Percentiles rank a stretch among this genome's conserved stretches.
These are phyloP conservation scores for Benincasa hispida DNA, from an alignment of 306 rosid genomes.

Conservation along the genomic window DNA sequence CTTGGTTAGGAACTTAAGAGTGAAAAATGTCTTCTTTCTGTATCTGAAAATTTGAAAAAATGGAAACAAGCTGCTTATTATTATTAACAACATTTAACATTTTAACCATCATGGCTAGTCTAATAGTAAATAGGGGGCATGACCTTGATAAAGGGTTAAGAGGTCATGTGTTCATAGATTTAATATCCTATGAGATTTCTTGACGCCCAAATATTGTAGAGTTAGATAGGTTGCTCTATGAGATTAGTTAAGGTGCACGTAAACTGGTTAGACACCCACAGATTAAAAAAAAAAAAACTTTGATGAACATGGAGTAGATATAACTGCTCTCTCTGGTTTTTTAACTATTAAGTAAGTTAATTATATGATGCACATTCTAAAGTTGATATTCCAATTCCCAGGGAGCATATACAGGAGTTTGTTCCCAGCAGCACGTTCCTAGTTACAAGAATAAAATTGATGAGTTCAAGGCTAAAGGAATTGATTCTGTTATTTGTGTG, in stretches of 20 bases:
- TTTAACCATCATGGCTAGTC: too few species aligned
- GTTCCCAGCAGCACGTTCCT: conserved; percentile 85
- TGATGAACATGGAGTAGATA: not conserved
- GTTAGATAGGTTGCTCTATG: too few species aligned
- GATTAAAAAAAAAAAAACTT: too few species aligned
- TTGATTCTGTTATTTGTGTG: conserved; percentile 78
- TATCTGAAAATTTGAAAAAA: not conserved
- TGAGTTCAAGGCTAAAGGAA: conserved; percentile 65
- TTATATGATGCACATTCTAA: not conserved
- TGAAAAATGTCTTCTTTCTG: not conserved
- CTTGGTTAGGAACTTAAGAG: not conserved
- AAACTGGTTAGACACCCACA: too few species aligned
- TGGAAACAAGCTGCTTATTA: not conserved
- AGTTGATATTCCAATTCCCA: conserved; percentile 15
- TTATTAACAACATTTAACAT: not conserved
- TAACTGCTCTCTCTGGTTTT: not conserved
- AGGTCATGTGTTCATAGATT: too few species aligned
- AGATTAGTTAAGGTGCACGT: too few species aligned
- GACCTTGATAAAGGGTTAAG: too few species aligned
- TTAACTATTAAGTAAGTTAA: not conserved
- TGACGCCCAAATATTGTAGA: too few species aligned
- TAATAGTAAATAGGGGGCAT: too few species aligned
- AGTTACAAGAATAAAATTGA: conserved; percentile 61
- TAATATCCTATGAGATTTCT: too few species aligned
- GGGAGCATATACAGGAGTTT: conserved; percentile 97